phyloP scores from a whole-genome alignment of 2,329 filamentous ascomycete species.

The Penicillium sp. region DNA sequence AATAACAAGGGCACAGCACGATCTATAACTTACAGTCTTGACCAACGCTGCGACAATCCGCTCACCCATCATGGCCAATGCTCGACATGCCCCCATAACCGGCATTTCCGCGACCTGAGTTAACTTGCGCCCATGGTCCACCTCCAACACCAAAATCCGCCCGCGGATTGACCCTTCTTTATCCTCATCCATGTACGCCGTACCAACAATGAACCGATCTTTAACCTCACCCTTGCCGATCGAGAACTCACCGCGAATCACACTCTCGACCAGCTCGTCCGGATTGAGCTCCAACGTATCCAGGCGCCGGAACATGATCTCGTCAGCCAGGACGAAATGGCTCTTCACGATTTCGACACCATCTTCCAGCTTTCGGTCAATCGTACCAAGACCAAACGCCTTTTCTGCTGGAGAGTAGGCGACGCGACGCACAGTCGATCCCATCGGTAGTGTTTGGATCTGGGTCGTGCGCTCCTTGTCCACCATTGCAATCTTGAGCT shows the following conservation, averaged over 20 bases:
- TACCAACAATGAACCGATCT: slow-evolving; percentile 88
- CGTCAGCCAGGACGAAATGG: slow-evolving; percentile 84
- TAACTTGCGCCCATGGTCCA: slow-evolving; percentile 64
- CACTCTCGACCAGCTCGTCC: slow-evolving; percentile 76
- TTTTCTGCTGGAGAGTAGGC: slow-evolving; percentile 75
- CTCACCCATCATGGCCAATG: slow-evolving; percentile 66
- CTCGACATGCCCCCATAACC: slow-evolving; percentile 75
- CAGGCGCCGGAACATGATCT: slow-evolving; percentile 75
- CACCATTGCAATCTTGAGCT: slow-evolving; percentile 73
- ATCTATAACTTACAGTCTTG: slow-evolving; percentile 62
- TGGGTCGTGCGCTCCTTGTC: slow-evolving; percentile 85
- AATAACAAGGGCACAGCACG: not conserved
- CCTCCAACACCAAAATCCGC: slow-evolving; percentile 76
- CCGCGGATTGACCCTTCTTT: slow-evolving; percentile 57
- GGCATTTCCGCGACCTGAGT: slow-evolving; percentile 65
- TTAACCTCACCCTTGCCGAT: slow-evolving; percentile 51
- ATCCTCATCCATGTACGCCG: slow-evolving; percentile 66
- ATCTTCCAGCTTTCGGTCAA: slow-evolving; percentile 64
- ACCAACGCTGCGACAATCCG: slow-evolving; percentile 81
- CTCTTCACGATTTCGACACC: slow-evolving; percentile 72
- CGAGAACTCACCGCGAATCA: slow-evolving; percentile 69
- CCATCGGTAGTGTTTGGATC: slow-evolving; percentile 70
- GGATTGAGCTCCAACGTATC: slow-evolving; percentile 62
- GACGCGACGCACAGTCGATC: slow-evolving; percentile 78
- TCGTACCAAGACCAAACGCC: slow-evolving; percentile 81